Percentiles rank a stretch among this genome's conserved stretches.
Evolutionary conservation across 2,329 filamentous ascomycete genomes (phyloP).

Genomic region (Calonectria pseudoturangicola): DNA sequence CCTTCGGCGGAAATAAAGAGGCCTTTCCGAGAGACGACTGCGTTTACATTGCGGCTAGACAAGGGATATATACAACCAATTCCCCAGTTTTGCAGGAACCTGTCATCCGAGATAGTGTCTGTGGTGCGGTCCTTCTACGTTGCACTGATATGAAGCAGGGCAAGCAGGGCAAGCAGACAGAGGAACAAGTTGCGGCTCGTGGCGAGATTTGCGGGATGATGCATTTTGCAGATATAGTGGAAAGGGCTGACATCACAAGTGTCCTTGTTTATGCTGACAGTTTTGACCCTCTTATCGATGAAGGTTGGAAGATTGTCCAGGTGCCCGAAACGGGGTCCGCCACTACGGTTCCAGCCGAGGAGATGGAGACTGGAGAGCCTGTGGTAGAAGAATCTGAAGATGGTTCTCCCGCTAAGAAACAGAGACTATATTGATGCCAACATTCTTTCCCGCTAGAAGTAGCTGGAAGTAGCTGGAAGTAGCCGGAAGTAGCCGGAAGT

Average conservation of each 20-base stretch:
- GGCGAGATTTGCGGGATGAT: not conserved
- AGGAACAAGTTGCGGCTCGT: not conserved
- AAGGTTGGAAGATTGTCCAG: constrained; percentile 6
- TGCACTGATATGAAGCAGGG: not conserved
- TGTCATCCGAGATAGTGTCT: not conserved
- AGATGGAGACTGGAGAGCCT: not conserved
- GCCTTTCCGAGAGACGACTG: not conserved
- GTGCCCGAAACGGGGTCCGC: not conserved
- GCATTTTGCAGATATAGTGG: not conserved
- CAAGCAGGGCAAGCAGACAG: not conserved
- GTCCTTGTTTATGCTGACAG: not conserved
- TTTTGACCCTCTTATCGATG: not conserved
- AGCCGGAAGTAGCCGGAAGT: no score
- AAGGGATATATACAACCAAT: not conserved
- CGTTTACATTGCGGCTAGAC: not conserved
- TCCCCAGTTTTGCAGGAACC: not conserved
- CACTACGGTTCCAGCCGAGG: not conserved
- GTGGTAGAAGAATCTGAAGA: not conserved
- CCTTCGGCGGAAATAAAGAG: not conserved
- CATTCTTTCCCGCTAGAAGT: no score
- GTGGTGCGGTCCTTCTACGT: not conserved
- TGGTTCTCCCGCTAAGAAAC: not conserved
- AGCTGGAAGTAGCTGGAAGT: no score
- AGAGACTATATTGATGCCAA: not conserved
- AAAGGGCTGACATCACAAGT: not conserved